Percentiles rank a stretch among this genome's conserved stretches.
Evolutionary conservation across 2,329 filamentous ascomycete genomes (phyloP).

Genomic region (Ophiostoma tasmaniense): DNA sequence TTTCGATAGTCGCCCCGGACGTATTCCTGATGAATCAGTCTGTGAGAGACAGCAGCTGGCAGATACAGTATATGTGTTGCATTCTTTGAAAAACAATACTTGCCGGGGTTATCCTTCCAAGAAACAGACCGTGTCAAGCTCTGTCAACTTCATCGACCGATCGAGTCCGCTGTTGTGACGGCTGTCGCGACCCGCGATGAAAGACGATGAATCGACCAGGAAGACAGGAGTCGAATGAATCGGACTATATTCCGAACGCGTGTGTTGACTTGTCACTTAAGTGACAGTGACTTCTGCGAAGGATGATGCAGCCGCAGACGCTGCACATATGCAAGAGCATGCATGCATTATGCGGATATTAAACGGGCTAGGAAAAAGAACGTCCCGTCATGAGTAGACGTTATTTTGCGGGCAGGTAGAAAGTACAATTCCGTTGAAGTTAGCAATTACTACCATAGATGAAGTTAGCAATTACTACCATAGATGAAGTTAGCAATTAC

Average conservation of each 20-base stretch:
- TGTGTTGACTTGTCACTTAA: not conserved
- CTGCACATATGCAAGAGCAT: not conserved
- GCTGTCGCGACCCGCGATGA: not conserved
- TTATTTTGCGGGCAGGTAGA: not conserved
- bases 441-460: not conserved
- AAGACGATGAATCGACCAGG: not conserved
- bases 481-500: too few relatives aligned
- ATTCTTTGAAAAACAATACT: too few relatives aligned
- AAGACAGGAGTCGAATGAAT: not conserved
- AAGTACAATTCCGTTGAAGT: not conserved
- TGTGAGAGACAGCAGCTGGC: not conserved
- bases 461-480: not conserved
- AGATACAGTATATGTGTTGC: too few relatives aligned
- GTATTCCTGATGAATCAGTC: not conserved
- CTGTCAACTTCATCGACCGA: not conserved
- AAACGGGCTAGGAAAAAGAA: not conserved
- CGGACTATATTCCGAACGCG: not conserved
- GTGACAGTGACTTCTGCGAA: too few relatives aligned
- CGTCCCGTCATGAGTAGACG: not conserved
- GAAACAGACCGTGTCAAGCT: not conserved
- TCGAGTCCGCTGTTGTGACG: not conserved
- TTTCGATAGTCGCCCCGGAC: not conserved
- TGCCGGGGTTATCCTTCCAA: not conserved
- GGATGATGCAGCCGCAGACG: not conserved
- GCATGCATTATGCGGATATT: not conserved